phyloP scores from a whole-genome alignment of 176 grass and related monocot species.

The Urochloa ruziziensis region DNA sequence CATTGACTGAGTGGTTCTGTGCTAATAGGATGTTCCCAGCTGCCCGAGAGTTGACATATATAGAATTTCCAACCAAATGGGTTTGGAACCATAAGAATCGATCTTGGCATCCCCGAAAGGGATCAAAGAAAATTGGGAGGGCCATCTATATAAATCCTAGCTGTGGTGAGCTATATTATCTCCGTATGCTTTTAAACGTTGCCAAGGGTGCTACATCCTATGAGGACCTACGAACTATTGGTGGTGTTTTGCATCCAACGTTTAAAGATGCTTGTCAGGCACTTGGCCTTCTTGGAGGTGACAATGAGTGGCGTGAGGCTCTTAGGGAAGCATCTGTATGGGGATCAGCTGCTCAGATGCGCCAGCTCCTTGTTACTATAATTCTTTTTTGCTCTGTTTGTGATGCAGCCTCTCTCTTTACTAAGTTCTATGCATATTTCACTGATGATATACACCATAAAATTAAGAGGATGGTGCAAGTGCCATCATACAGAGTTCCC shows the following conservation, averaged over 20 bases:
- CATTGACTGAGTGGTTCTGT: constrained; percentile 15
- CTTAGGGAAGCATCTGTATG: constrained; percentile 2
- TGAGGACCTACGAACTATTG: background rate
- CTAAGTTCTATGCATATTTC: background rate
- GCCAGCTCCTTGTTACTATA: constrained; percentile 3
- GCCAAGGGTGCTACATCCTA: background rate
- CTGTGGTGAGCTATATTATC: constrained; percentile 18
- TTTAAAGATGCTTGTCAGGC: constrained; percentile 27
- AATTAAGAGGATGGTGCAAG: background rate
- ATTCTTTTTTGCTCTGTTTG: background rate
- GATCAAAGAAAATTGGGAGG: background rate
- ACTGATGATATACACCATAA: constrained; percentile 12
- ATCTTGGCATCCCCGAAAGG: background rate
- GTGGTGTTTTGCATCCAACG: background rate
- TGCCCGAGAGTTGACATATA: background rate
- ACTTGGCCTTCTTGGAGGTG: constrained; percentile 15
- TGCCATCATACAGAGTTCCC: background rate
- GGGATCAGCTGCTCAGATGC: background rate
- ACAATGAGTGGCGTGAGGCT: constrained; percentile 29
- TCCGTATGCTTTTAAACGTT: constrained; percentile 20
- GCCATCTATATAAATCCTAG: constrained; percentile 25
- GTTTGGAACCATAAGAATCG: background rate
- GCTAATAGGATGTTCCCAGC: background rate
- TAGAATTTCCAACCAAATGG: constrained; percentile 19
- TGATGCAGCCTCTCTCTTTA: background rate